phyloP scores from a whole-genome alignment of 768 basidiomycete genomes.

The Trametes elegans region DNA sequence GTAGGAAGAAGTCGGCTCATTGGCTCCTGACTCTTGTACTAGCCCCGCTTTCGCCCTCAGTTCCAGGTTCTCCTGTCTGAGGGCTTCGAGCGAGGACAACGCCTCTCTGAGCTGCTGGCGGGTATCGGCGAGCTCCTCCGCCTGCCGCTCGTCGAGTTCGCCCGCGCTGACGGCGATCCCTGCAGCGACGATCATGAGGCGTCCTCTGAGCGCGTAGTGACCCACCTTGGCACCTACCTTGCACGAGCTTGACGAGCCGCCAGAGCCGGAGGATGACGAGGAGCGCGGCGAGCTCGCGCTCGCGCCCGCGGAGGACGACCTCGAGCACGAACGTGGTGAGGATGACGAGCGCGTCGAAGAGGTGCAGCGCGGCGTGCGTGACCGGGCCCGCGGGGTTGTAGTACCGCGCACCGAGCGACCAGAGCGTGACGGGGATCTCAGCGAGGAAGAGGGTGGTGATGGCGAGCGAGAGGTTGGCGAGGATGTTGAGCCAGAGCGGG shows the following conservation, averaged over 20 bases:
- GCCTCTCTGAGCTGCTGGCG: slow-evolving; percentile 45
- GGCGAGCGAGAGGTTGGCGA: slow-evolving; percentile 58
- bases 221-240: slow-evolving; percentile 36
- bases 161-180: slow-evolving; percentile 76
- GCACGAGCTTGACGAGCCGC: slow-evolving; percentile 76
- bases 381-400: slow-evolving; percentile 60
- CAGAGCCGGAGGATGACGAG: slow-evolving; percentile 76
- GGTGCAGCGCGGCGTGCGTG: slow-evolving; percentile 60
- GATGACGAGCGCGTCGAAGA: slow-evolving; percentile 73
- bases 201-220: too few relatives aligned
- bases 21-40: slow-evolving; percentile 12
- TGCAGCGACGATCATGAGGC: slow-evolving; percentile 25
- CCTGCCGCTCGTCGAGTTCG: slow-evolving; percentile 59
- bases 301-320: slow-evolving; percentile 61
- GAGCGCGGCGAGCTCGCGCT: slow-evolving; percentile 67
- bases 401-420: slow-evolving; percentile 59
- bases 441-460: slow-evolving; percentile 74
- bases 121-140: slow-evolving; percentile 48
- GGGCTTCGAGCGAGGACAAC: slow-evolving; percentile 37
- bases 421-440: slow-evolving; percentile 72
- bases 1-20: not conserved
- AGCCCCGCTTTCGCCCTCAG: slow-evolving; percentile 32
- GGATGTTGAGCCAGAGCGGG: slow-evolving; percentile 61
- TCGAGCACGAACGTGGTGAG: slow-evolving; percentile 74
- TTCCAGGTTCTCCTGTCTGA: slow-evolving; percentile 52